A percentile compares a stretch with the other conserved stretches of the same genome.
phyloP scores from a whole-genome alignment of 2,329 filamentous ascomycete species.

The Hypoxylon sp. region DNA sequence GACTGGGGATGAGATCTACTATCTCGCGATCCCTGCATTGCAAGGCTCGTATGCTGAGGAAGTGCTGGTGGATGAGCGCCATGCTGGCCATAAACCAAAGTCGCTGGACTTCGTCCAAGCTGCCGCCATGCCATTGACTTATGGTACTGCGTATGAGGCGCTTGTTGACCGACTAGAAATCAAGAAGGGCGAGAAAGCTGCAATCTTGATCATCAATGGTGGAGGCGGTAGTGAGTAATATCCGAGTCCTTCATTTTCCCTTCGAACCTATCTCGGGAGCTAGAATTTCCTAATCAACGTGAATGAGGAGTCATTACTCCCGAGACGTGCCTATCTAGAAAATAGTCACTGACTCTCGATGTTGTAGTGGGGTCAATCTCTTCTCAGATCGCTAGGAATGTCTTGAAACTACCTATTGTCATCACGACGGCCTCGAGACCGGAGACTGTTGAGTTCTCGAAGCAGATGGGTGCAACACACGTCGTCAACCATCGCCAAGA shows the following conservation, averaged over 20 bases:
- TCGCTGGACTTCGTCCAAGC: conserved; percentile 58
- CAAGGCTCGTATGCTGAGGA: conserved; percentile 62
- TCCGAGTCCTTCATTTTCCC: too few species aligned
- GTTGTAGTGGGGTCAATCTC: conserved; percentile 58
- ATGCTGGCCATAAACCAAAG: conserved; percentile 58
- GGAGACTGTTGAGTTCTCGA: conserved; percentile 59
- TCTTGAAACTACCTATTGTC: conserved; percentile 60
- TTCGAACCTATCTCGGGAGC: too few species aligned
- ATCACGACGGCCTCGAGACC: conserved; percentile 60
- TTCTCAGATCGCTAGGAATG: conserved; percentile 60
- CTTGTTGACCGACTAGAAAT: conserved; percentile 59
- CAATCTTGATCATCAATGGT: conserved; percentile 63
- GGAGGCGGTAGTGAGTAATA: conserved; percentile 55
- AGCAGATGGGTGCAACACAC: conserved; percentile 60
- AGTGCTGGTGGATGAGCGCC: conserved; percentile 59
- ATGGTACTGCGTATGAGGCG: conserved; percentile 61
- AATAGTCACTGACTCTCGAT: too few species aligned
- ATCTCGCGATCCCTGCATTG: conserved; percentile 57
- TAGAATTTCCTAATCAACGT: too few species aligned
- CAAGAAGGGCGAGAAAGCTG: conserved; percentile 54
- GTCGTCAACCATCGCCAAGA: conserved; percentile 61
- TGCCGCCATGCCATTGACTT: conserved; percentile 62
- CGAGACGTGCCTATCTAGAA: too few species aligned
- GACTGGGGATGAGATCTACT: conserved; percentile 62
- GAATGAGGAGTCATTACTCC: too few species aligned